Evolutionary conservation across 2,329 filamentous ascomycete genomes (phyloP).

Genomic region (Colletotrichum scovillei): DNA sequence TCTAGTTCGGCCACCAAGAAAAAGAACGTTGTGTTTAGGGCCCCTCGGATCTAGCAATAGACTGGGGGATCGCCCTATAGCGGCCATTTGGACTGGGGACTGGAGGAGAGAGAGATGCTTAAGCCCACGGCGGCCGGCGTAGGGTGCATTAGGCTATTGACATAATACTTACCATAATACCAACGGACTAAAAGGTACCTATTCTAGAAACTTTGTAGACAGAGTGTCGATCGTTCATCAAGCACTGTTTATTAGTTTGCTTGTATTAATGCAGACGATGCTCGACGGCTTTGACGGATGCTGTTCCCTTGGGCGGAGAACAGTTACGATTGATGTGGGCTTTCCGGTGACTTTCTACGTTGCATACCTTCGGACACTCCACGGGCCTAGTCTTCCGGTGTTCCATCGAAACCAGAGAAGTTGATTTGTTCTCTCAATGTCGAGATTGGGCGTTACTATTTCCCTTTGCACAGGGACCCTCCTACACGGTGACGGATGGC

Average conservation of each 20-base stretch:
- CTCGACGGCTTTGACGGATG: neutral
- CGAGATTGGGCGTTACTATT: neutral
- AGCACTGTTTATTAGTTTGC: neutral
- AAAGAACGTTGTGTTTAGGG: constrained; percentile 8
- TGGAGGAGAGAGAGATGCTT: neutral
- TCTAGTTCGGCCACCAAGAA: neutral
- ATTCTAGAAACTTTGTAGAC: neutral
- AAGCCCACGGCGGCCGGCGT: neutral
- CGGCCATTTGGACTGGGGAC: neutral
- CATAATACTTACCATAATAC: neutral
- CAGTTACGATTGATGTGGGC: constrained; percentile 11
- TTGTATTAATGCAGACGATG: neutral
- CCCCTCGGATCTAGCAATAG: neutral
- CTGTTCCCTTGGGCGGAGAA: constrained; percentile 6
- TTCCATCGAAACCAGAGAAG: neutral
- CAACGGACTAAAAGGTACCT: neutral
- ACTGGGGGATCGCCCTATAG: constrained; percentile 23
- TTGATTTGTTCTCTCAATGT: constrained; percentile 3
- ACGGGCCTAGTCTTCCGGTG: neutral
- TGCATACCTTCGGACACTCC: constrained; percentile 4
- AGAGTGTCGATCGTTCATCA: neutral
- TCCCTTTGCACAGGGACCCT: neutral
- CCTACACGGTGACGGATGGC: neutral
- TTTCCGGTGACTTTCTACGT: constrained; percentile 2
- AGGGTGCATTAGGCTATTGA: constrained; percentile 7